Evolutionary conservation across 352 stramenopile species (phyloP), one percentile per base, ranked within the genome.

Genomic region (Pythium phragmiticola): DNA sequence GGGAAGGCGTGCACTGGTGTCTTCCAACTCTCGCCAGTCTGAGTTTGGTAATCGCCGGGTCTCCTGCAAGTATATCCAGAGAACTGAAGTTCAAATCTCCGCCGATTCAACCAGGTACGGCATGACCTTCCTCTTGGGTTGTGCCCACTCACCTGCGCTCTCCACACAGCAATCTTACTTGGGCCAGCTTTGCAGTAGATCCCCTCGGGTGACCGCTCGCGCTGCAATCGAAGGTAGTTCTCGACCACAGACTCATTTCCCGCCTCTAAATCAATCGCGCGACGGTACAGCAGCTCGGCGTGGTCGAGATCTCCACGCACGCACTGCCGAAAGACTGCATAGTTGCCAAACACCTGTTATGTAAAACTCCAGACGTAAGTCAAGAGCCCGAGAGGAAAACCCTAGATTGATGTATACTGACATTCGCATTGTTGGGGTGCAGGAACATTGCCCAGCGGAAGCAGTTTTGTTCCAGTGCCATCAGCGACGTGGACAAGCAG

Each of bases 381-480:
- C 23, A 33, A 52, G 46, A 33, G 4, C 2, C 46, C 21, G 7
- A 41, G 23, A 36, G 28, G 12, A 45, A 21, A 21, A 21, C 21
- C 21, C 21, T 21, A 21, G 21, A 21, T 1, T 43, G 26, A 39
- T 2, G 17, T 2, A 63, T 11, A 62, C 66, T 51, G 65, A 90
- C 81, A 13, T 87, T 63, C 13, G 77, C 64, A 36, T 81, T 79
- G 26, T 69, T 78, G 5, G 81, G 76, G 7, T 81, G 60, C 5
- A 89, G 70, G 52, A 84, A 78, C 17, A 88, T 62, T n/a, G 82
- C 72, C 81, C 81, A 94, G 47, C 74, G 73, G 46, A 92, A 88
- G 45, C 66, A 84, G 14, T 76, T 75, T 51, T 78, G 64, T 57
- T 94, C 82, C 28, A 90, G 45, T 4, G 72, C 63, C 2, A 54